Conservation (phyloP, 2,329 filamentous ascomycete species). For the Leptographium lundbergii region DNA sequence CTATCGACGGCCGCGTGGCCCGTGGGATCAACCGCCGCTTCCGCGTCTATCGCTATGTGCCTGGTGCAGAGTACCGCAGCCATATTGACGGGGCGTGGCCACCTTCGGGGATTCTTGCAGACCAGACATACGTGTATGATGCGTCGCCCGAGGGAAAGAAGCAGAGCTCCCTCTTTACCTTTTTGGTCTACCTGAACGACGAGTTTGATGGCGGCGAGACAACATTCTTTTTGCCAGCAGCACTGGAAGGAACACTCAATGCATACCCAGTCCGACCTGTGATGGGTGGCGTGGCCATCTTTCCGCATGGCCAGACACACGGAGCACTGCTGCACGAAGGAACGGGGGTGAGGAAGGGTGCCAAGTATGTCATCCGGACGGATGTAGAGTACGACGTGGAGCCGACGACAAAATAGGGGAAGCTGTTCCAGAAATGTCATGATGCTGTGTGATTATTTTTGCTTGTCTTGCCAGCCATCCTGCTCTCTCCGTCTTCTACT, state of each 20-base stretch:
- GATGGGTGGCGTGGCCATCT: slow-evolving; percentile 55
- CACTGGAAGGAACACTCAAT: slow-evolving; percentile 52
- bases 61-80: slow-evolving; percentile 57
- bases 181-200: slow-evolving; percentile 57
- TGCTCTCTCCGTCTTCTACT: too few species aligned
- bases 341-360: slow-evolving; percentile 53
- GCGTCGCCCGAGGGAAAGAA: slow-evolving; percentile 43
- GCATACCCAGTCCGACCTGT: slow-evolving; percentile 57
- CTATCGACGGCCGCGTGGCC: slow-evolving; percentile 41
- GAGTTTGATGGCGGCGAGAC: slow-evolving; percentile 62
- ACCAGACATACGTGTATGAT: slow-evolving; percentile 53
- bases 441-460: too few species aligned
- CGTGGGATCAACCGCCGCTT: slow-evolving; percentile 58
- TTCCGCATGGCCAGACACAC: slow-evolving; percentile 55
- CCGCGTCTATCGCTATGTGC: slow-evolving; percentile 60
- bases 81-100: slow-evolving; percentile 66
- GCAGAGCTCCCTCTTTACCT: slow-evolving; percentile 57
- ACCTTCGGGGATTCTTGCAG: slow-evolving; percentile 48
- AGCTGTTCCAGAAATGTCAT: background rate
- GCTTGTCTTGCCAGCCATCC: too few species aligned
- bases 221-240: slow-evolving; percentile 55
- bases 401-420: background rate
- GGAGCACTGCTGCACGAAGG: slow-evolving; percentile 57
- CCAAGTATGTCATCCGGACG: slow-evolving; percentile 57
- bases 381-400: slow-evolving; percentile 59